Evolutionary conservation across 177 flowering plant genomes (phyloP), one percentile per base, ranked within the genome.

Genomic region (Vitis hybrid): DNA sequence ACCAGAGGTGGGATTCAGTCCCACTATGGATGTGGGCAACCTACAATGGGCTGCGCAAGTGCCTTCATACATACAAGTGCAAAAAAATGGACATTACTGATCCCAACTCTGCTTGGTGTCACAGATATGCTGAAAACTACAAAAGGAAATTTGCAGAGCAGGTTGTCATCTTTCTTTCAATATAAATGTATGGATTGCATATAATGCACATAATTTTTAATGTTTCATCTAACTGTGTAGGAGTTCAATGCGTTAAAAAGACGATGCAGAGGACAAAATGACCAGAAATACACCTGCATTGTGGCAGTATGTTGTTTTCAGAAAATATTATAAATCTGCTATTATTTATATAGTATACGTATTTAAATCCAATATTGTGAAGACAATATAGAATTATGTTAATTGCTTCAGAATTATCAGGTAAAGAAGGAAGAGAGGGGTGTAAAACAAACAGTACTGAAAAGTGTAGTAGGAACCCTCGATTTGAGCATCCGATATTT

Each of bases 401-500:
- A 16, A 10, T 29, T 15, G 12, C 39, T 51, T 60, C 51, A 33
- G n/a, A 61, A 64, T 63, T 51, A 62, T 57, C 79, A 88, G 94
- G 92, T 86, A 8, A 88, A 75, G 76, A 85, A 83, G 74, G 85
- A 84, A 72, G 82, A 76, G 22, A 79, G 31, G 64, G 75, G 80
- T 63, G 76, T 67, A 26, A 83, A 85, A 74, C 80, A 75, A 56
- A 79, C 85, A 0, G 80, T 85, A 13, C 48, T 86, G 33, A 86
- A 88, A 82, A 87, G 91, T 82, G 79, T 92, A 0, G 89, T 88
- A 60, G 97, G 93, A 72, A 94, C 97, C 21, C 85, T 94, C 55
- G 98, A 94, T 72, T 68, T 90, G 72, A 86, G 84, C 78, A 78
- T 92, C 60, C 80, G 81, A 12, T 59, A 79, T 64, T 80, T 88